A percentile compares a stretch with the other conserved stretches of the same genome.
Evolutionary conservation across 2,329 filamentous ascomycete genomes (phyloP).

Genomic region (Lecanosticta acicola): DNA sequence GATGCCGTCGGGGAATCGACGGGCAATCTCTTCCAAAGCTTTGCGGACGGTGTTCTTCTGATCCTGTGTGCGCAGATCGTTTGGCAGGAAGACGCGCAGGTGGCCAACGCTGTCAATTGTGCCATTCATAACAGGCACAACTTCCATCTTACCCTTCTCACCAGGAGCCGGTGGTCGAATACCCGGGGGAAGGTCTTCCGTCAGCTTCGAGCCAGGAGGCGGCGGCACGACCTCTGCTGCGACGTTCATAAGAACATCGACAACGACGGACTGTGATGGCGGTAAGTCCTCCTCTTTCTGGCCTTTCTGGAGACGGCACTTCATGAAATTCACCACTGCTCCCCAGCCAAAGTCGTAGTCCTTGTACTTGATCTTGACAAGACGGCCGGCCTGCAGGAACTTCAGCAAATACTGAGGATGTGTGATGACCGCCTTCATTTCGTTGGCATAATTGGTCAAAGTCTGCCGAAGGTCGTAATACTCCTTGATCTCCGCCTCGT

Average conservation of each 20-base stretch:
- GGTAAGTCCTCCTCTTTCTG: slow-evolving; percentile 60
- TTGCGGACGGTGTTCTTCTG: slow-evolving; percentile 65
- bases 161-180: slow-evolving; percentile 56
- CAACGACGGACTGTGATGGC: slow-evolving; percentile 71
- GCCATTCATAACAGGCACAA: slow-evolving; percentile 78
- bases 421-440: slow-evolving; percentile 87
- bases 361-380: slow-evolving; percentile 77
- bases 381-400: slow-evolving; percentile 79
- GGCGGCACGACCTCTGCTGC: slow-evolving; percentile 51
- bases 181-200: slow-evolving; percentile 56
- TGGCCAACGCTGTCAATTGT: slow-evolving; percentile 82
- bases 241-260: slow-evolving; percentile 72
- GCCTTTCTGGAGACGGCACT: slow-evolving; percentile 53
- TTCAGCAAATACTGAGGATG: slow-evolving; percentile 81
- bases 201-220: slow-evolving; percentile 22
- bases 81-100: slow-evolving; percentile 75
- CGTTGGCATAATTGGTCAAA: slow-evolving; percentile 73
- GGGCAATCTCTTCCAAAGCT: slow-evolving; percentile 69
- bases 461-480: slow-evolving; percentile 89
- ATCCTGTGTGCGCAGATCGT: slow-evolving; percentile 63
- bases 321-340: slow-evolving; percentile 72
- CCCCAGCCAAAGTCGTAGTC: slow-evolving; percentile 92
- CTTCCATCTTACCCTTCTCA: slow-evolving; percentile 66
- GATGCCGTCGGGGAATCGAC: slow-evolving; percentile 86
- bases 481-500: slow-evolving; percentile 84